Evolutionary conservation across 306 rosid species (phyloP), one percentile per base, ranked within the genome.

Genomic region (Quercus parvula): DNA sequence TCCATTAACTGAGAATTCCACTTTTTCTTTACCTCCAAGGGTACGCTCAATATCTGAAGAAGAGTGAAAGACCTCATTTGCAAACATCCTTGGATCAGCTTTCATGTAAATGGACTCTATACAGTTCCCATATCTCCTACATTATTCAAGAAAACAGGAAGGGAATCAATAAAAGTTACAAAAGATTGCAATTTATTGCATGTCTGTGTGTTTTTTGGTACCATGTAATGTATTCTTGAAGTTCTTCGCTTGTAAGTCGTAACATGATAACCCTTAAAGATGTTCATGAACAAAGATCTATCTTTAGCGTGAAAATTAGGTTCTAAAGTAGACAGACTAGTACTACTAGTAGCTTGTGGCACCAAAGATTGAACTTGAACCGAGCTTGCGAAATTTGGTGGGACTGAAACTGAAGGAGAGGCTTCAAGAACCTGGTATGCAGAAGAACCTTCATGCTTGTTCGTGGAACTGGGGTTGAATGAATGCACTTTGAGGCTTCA

Each of bases 261-360:
- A 55, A 74, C 56, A 55, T 68, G 71, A 15, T 25, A 49, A 1
- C 61, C 71, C 6, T 13, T 56, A 10, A 58, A 67, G 75, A 74
- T 74, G 25, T 75, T 74, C 51, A 28, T 2, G 61, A 54, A 64
- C 59, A 74, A 56, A 74, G 75, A 62, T 66, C 38, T 35, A 5
- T 66, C 56, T 35, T 35, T 18, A 59, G 31, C 4, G 4, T 4
- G 67, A 61, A 24, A 5, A 25, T 41, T 41, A 41, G 46, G 46
- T 12, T 41, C 46, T 41, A 41, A 41, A 41, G 11, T 41, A 41
- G 46, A 7, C 46, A 8, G 46, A 8, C 46, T 41, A 41, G 46
- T 1, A 38, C 46, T 38, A 38, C 46, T 38, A 7, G 46, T 41
- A 49, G 54, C 54, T 49, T 49, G 28, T 11, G 17, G 20, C 24